Conservation (phyloP, 1,284 basidiomycete species). For the Lentinus polychrous region DNA sequence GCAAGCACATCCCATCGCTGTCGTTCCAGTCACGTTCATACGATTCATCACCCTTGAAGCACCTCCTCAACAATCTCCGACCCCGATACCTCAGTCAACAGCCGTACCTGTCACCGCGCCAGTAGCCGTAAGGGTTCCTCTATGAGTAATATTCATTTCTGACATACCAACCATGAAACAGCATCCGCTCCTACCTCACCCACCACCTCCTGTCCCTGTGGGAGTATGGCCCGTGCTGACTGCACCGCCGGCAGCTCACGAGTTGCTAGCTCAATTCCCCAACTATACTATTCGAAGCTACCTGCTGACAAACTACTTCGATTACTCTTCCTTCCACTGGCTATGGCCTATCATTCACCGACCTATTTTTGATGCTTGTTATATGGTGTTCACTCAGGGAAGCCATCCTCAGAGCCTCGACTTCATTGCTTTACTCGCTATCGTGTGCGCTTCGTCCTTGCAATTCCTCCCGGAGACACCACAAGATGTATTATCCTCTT, state of each 20-base stretch:
- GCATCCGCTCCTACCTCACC: neutral
- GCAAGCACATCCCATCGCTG: too few relatives aligned
- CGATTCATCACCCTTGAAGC: too few relatives aligned
- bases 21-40: too few relatives aligned
- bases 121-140: neutral
- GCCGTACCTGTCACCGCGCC: neutral
- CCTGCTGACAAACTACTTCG: conserved; percentile 17
- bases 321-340: conserved; percentile 18
- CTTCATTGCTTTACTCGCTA: conserved; percentile 16
- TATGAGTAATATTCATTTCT: too few relatives aligned
- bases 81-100: neutral
- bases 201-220: neutral
- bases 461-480: conserved; percentile 18
- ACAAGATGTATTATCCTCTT: conserved; percentile 15
- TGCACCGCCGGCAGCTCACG: conserved; percentile 4
- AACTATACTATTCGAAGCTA: conserved; percentile 15
- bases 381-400: conserved; percentile 12
- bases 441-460: conserved; percentile 17
- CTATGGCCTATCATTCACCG: conserved; percentile 16
- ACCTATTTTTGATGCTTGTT: conserved; percentile 16
- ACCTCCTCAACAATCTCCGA: too few relatives aligned
- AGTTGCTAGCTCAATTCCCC: conserved; percentile 15
- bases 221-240: neutral
- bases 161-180: too few relatives aligned
- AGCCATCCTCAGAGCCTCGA: conserved; percentile 14